Base-by-base conservation (phyloP, 140 eudicot genomes). In the Stevia rebaudiana region DNA sequence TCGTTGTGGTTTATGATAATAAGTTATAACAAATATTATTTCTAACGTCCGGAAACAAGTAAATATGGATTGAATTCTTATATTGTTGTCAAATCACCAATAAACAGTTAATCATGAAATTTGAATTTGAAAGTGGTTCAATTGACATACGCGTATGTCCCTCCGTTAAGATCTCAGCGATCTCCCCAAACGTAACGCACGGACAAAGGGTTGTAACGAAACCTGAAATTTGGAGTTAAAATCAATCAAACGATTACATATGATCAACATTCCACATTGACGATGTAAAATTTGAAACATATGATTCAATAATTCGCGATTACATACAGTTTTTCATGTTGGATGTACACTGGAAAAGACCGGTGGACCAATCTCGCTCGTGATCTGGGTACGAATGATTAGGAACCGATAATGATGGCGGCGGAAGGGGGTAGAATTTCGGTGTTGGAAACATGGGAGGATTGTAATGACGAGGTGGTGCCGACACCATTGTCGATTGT, bases 171-270 rank as follows among this genome's bases (percentile, higher is more conserved):
- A 83, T 79, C 77, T 83, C 89, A 15, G 80, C 68, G 17, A 83
- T 70, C 77, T 83, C 77, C 33, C 89, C 89, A 70, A 79, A 83
- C 4, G 85, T 83, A 52, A 79, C 36, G 61, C 89, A 83, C n/a
- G 89, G 85, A 66, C 89, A 83, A 37, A 60, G 43, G 1, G 51
- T 44, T 0, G 89, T 76, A 1, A 57, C 46, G 12, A 65, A 67
- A 66, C 89, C 89, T 79, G 63, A 10, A 50, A 65, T 46, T 41
- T 21, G 3, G 1, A 5, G 39, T 12, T 9, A 21, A 59, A 36
- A 40, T 48, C 12, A 6, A 53, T 42, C 50, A 69, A 37, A 23
- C 13, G 11, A 19, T 19, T 41, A 41, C 69, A 48, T 17, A 67
- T 33, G 28, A 56, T 36, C 41, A 2, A 33, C 10, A 36, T 5